Conservation (phyloP, 176 grass and related monocot species). For the Carex parvula region DNA sequence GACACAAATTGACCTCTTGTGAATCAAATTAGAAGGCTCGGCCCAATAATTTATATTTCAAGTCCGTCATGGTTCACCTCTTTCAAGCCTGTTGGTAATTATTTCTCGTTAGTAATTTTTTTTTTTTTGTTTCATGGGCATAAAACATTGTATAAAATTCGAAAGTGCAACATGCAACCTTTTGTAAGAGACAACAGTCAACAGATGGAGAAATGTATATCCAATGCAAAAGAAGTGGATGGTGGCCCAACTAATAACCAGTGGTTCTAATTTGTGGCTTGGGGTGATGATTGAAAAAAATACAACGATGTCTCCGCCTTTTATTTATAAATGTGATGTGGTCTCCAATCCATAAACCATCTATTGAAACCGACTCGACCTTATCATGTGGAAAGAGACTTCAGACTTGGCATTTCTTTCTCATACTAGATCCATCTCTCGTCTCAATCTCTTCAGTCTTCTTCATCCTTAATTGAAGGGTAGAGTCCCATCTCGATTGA, state of each 20-base stretch:
- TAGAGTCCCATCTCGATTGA: too few species aligned
- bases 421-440: background rate
- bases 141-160: too few species aligned
- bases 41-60: too few species aligned
- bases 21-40: too few species aligned
- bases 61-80: too few species aligned
- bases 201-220: background rate
- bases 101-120: too few species aligned
- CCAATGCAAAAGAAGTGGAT: background rate
- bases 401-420: slow-evolving; percentile 5
- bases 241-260: background rate
- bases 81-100: too few species aligned
- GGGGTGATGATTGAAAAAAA: background rate
- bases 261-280: background rate
- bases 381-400: slow-evolving; percentile 17
- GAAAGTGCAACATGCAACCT: too few species aligned
- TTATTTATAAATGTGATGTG: slow-evolving; percentile 20
- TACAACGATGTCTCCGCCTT: background rate
- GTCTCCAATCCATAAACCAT: background rate
- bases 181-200: background rate
- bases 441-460: background rate
- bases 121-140: too few species aligned
- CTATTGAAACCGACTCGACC: background rate
- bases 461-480: background rate
- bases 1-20: too few species aligned